A percentile compares a stretch with the other conserved stretches of the same genome.
phyloP scores from a whole-genome alignment of 1,284 basidiomycete genomes.

The Earliella scabrosa region DNA sequence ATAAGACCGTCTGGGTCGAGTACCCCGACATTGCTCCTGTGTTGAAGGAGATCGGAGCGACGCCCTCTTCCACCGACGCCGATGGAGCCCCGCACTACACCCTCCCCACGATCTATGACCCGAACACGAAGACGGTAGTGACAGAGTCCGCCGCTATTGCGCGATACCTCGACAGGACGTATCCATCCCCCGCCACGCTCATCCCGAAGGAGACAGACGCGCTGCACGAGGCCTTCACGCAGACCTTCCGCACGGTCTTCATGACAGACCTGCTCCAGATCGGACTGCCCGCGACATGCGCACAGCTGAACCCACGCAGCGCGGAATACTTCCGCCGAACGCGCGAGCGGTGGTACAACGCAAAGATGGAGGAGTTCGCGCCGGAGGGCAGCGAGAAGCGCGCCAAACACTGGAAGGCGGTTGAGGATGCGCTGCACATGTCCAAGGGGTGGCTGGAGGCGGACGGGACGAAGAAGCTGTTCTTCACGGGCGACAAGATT shows the following conservation, averaged over 20 bases:
- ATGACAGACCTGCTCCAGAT: constrained; percentile 2
- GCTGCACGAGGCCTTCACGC: constrained; percentile 39
- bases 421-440: constrained; percentile 34
- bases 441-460: constrained; percentile 37
- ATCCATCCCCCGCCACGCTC: constrained; percentile 29
- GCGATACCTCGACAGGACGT: constrained; percentile 39
- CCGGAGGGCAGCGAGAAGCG: constrained; percentile 29
- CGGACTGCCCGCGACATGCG: constrained; percentile 28
- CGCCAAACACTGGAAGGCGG: constrained; percentile 36
- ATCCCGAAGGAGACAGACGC: constrained; percentile 31
- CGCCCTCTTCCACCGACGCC: constrained; percentile 22
- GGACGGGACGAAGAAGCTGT: constrained; percentile 26
- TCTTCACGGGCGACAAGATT: constrained; percentile 32
- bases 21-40: constrained; percentile 40
- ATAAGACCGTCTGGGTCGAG: constrained; percentile 41
- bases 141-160: constrained; percentile 39
- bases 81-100: constrained; percentile 36
- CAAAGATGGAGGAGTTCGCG: constrained; percentile 39
- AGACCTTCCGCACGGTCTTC: constrained; percentile 20
- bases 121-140: constrained; percentile 29
- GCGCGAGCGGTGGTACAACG: constrained; percentile 37
- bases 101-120: constrained; percentile 37
- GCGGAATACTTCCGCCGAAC: constrained; percentile 42
- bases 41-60: constrained; percentile 33
- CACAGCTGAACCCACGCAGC: constrained; percentile 23